A percentile compares a stretch with the other conserved stretches of the same genome.
Evolutionary conservation across 2,329 filamentous ascomycete species (phyloP).

Genomic region (Colletotrichum limetticola): DNA sequence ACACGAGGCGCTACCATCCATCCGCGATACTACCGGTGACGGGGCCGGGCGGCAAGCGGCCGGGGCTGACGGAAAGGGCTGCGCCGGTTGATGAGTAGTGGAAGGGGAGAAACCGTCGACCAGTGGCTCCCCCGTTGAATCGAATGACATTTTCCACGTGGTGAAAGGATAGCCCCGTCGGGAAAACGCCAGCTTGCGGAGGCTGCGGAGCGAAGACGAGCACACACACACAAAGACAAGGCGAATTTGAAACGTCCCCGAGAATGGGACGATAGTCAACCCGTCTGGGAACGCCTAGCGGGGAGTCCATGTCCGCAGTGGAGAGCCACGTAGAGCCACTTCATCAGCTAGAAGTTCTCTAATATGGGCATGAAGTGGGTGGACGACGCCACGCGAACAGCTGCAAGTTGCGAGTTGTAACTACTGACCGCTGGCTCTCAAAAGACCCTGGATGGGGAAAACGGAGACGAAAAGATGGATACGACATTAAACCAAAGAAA

Average conservation of each 20-base stretch:
- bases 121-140: not conserved
- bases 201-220: not conserved
- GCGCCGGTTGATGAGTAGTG: not conserved
- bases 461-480: not conserved
- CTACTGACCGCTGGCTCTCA: not conserved
- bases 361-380: not conserved
- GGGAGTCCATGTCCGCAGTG: not conserved
- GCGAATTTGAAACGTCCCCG: conserved; percentile 9
- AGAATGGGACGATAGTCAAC: conserved; percentile 6
- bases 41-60: conserved; percentile 28
- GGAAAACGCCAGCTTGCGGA: conserved; percentile 1
- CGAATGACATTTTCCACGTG: conserved; percentile 12
- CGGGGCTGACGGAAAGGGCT: conserved; percentile 12
- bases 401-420: not conserved
- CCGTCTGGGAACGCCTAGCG: not conserved
- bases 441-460: not conserved
- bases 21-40: conserved; percentile 14
- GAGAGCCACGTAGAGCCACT: not conserved
- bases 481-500: conserved; percentile 1
- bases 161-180: conserved; percentile 18
- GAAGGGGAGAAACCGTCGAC: conserved; percentile 3
- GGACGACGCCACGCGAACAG: not conserved
- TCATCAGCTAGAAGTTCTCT: not conserved
- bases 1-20: conserved; percentile 6
- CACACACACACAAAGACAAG: not conserved